Evolutionary conservation across 2,329 filamentous ascomycete genomes (phyloP).

Genomic region (Thelonectria discophora): DNA sequence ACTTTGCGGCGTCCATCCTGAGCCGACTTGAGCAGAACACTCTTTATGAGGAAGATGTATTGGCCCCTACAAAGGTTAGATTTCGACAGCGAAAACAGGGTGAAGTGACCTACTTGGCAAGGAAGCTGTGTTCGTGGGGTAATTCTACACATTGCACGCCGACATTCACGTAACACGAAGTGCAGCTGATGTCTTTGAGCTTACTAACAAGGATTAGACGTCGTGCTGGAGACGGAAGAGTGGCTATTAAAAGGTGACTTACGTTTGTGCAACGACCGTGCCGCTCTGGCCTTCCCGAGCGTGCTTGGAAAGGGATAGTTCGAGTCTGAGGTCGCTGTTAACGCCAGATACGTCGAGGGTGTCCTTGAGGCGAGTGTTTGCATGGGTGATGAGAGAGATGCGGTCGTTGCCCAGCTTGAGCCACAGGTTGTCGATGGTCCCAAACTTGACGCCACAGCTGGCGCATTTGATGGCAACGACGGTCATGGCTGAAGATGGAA

Average conservation of each 20-base stretch:
- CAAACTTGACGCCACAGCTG: slow-evolving; percentile 44
- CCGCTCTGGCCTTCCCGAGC: slow-evolving; percentile 44
- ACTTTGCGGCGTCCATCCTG: slow-evolving; percentile 36
- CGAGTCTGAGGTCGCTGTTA: slow-evolving; percentile 24
- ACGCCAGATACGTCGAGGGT: slow-evolving; percentile 13
- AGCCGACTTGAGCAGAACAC: slow-evolving; percentile 39
- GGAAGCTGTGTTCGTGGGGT: slow-evolving; percentile 48
- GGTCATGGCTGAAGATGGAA: slow-evolving; percentile 45
- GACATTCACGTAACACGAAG: slow-evolving; percentile 43
- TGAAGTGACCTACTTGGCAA: slow-evolving; percentile 46
- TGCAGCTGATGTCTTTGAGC: slow-evolving; percentile 50
- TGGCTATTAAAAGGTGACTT: slow-evolving; percentile 18
- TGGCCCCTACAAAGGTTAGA: slow-evolving; percentile 46
- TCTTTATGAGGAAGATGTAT: slow-evolving; percentile 46
- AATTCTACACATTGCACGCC: slow-evolving; percentile 48
- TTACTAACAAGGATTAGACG: slow-evolving; percentile 36
- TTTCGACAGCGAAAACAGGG: not conserved
- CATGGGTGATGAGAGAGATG: slow-evolving; percentile 48
- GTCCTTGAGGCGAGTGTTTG: slow-evolving; percentile 37
- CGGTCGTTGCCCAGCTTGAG: slow-evolving; percentile 52
- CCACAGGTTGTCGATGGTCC: slow-evolving; percentile 50
- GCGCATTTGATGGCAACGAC: slow-evolving; percentile 48
- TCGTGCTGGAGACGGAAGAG: no score
- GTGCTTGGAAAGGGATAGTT: slow-evolving; percentile 38
- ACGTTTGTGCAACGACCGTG: slow-evolving; percentile 51